Conservation (phyloP, 1,139 yeast species). For the Chernovozyma sophiae-reginae region DNA sequence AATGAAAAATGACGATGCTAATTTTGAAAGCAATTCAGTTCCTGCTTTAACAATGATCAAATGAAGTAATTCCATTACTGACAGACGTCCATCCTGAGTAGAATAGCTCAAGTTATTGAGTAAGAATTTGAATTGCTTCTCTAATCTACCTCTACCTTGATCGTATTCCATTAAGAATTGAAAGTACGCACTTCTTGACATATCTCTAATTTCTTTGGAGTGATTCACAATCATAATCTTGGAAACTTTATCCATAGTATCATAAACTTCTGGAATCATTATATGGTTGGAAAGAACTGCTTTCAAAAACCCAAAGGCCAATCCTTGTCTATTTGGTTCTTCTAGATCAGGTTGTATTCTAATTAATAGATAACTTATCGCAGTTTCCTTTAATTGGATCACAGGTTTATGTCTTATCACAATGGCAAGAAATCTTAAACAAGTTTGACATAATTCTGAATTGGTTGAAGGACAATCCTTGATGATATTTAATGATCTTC, state of each 20-base stretch:
- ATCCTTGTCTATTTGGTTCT: conserved; percentile 85
- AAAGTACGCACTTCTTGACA: conserved; percentile 78
- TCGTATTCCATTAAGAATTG: conserved; percentile 92
- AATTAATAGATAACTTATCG: conserved; percentile 71
- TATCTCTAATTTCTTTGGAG: conserved; percentile 75
- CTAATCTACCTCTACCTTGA: conserved; percentile 83
- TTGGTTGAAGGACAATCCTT: conserved; percentile 77
- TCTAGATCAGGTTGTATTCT: conserved; percentile 83
- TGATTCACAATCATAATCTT: conserved; percentile 90
- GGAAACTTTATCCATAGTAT: conserved; percentile 76
- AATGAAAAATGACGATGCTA: conserved; percentile 76
- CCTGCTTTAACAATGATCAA: conserved; percentile 66
- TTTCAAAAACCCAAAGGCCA: conserved; percentile 79
- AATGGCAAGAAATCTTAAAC: conserved; percentile 70
- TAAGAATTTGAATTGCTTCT: conserved; percentile 76
- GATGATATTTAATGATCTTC: conserved; percentile 61
- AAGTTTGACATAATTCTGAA: conserved; percentile 77
- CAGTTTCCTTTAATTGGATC: conserved; percentile 62
- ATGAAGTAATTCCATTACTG: conserved; percentile 85
- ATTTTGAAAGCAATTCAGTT: conserved; percentile 53
- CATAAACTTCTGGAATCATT: conserved; percentile 85
- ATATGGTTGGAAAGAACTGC: conserved; percentile 70
- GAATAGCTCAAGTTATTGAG: conserved; percentile 85
- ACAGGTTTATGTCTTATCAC: conserved; percentile 68
- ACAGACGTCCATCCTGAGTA: conserved; percentile 80